These are phyloP conservation scores for Penicillium egyptiacum DNA, from an alignment of 495 filamentous ascomycete genomes.

Conservation along the genomic window DNA sequence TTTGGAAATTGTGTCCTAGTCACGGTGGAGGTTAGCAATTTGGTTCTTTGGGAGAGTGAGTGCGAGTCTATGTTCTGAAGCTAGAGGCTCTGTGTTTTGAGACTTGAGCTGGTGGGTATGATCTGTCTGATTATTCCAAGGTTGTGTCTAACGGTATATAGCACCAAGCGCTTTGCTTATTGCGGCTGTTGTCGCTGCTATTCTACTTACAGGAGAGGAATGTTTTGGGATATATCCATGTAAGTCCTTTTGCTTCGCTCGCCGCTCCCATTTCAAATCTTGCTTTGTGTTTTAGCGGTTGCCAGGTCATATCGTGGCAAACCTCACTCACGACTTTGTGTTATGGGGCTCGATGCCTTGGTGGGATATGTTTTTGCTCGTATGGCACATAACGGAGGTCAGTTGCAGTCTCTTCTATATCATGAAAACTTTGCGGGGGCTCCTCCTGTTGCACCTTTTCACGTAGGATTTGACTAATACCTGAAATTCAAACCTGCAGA, in stretches of 20 bases:
- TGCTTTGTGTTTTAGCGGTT: slow-evolving; percentile 8
- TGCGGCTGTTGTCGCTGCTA: slow-evolving; percentile 22
- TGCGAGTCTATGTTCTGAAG: background rate
- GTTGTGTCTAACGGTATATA: background rate
- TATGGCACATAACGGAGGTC: slow-evolving; percentile 22
- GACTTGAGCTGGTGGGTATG: background rate
- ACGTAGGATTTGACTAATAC: background rate
- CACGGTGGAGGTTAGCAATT: slow-evolving; percentile 20
- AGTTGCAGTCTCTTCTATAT: background rate
- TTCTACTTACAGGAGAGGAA: slow-evolving; percentile 17
- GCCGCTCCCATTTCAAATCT: background rate
- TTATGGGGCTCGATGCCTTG: slow-evolving; percentile 19
- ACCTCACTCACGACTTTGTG: slow-evolving; percentile 1
- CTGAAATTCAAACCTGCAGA: background rate
- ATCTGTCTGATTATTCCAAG: background rate
- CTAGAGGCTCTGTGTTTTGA: background rate
- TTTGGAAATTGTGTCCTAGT: slow-evolving; percentile 21
- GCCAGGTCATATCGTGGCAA: slow-evolving; percentile 15
- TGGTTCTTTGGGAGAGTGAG: slow-evolving; percentile 22
- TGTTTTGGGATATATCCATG: slow-evolving; percentile 21
- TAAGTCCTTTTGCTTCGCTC: background rate
- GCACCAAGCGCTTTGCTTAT: slow-evolving; percentile 19
- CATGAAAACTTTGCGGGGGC: background rate
- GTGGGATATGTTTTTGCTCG: slow-evolving; percentile 24
- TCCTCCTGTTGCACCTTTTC: background rate